Conservation (phyloP, 305 asterid genomes). For the Petunia hybrid region DNA sequence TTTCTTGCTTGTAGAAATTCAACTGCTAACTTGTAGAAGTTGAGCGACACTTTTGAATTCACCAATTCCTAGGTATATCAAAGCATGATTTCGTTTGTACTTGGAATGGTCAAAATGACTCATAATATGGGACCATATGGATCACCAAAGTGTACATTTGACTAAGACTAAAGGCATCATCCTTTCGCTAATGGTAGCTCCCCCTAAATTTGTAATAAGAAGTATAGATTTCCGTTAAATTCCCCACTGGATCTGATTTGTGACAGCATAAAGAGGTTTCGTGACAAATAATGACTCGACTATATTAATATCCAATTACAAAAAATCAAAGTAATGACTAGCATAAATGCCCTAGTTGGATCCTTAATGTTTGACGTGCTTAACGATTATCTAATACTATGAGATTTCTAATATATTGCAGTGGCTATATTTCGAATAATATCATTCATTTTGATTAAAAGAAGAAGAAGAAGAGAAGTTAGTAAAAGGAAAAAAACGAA, state of each 20-base stretch:
- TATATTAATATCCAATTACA: not conserved
- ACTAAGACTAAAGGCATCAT: conserved; percentile 2
- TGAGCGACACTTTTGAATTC: conserved; percentile 25
- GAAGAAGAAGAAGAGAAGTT: not conserved
- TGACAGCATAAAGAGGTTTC: not conserved
- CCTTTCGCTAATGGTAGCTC: conserved; percentile 23
- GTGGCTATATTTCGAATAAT: too few species aligned
- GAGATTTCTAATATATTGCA: too few species aligned
- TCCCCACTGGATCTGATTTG: not conserved
- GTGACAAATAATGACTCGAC: conserved; percentile 8
- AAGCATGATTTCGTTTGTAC: conserved; percentile 21
- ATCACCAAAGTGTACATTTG: not conserved
- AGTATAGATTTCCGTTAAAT: not conserved
- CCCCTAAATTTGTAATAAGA: not conserved
- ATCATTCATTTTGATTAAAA: too few species aligned
- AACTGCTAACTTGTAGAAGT: not conserved
- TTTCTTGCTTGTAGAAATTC: not conserved
- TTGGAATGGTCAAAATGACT: conserved; percentile 28
- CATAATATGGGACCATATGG: conserved; percentile 7
- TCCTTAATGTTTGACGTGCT: not conserved
- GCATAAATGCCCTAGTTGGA: not conserved
- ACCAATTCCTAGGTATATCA: conserved; percentile 27
- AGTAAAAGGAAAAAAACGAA: too few species aligned
- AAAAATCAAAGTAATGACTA: not conserved
- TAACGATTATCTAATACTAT: not conserved